Conservation (phyloP, 2,329 filamentous ascomycete genomes). For the Fusarium coicis region DNA sequence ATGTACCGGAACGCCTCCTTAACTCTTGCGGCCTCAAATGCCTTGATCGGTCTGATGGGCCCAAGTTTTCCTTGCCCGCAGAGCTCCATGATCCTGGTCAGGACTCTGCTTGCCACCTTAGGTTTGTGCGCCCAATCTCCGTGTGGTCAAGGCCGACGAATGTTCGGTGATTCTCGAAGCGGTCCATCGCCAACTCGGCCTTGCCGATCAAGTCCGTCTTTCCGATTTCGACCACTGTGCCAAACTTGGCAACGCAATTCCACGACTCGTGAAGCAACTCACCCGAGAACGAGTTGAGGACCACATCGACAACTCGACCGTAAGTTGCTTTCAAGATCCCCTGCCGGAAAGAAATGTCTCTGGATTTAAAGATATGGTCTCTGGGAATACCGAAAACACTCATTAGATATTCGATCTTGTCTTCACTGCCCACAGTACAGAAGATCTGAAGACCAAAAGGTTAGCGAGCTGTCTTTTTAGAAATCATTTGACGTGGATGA, state of each 20-base stretch:
- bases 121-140: slow-evolving; percentile 21
- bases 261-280: slow-evolving; percentile 46
- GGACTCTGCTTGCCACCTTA: not conserved
- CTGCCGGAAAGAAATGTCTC: slow-evolving; percentile 46
- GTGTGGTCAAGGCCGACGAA: slow-evolving; percentile 48
- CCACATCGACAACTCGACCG: slow-evolving; percentile 50
- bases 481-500: not conserved
- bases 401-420: slow-evolving; percentile 50
- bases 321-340: slow-evolving; percentile 44
- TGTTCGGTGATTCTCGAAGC: slow-evolving; percentile 53
- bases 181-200: slow-evolving; percentile 51
- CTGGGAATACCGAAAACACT: slow-evolving; percentile 46
- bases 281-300: slow-evolving; percentile 55
- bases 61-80: slow-evolving; percentile 24
- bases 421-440: slow-evolving; percentile 50
- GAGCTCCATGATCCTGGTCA: slow-evolving; percentile 4
- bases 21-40: not conserved
- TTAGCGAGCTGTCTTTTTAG: not conserved
- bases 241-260: not conserved
- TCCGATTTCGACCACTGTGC: not conserved
- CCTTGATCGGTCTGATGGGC: slow-evolving; percentile 28
- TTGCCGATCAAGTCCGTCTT: not conserved
- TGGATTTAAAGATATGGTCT: slow-evolving; percentile 50
- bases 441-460: not conserved
- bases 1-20: slow-evolving; percentile 54